Evolutionary conservation across 2,329 filamentous ascomycete species (phyloP).

Genomic region (Penicillium sp.): DNA sequence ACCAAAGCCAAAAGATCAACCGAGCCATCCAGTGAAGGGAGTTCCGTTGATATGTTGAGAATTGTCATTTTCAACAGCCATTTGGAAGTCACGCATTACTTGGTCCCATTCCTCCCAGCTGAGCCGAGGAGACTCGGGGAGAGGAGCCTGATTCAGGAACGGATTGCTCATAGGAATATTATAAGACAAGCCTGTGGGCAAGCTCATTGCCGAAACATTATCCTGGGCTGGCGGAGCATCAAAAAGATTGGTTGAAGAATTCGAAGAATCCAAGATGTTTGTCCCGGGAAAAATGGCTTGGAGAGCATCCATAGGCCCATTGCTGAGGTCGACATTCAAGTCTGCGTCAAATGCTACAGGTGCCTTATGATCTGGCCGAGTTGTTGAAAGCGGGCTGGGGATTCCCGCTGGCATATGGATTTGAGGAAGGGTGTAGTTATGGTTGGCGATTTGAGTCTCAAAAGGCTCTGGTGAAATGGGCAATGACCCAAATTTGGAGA

Average conservation of each 20-base stretch:
- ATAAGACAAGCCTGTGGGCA: conserved; percentile 14
- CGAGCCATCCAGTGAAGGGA: conserved; percentile 33
- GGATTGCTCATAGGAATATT: conserved; percentile 12
- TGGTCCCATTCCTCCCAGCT: conserved; percentile 40
- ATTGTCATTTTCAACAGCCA: conserved; percentile 33
- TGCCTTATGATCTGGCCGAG: conserved; percentile 3
- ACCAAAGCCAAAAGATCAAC: conserved; percentile 16
- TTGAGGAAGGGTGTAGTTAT: conserved; percentile 21
- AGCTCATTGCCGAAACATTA: conserved; percentile 4
- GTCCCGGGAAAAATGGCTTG: conserved; percentile 31
- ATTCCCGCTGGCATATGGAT: conserved; percentile 19
- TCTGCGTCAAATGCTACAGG: conserved; percentile 2
- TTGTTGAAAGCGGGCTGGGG: background rate
- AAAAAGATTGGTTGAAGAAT: conserved; percentile 6
- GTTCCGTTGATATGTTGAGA: conserved; percentile 15
- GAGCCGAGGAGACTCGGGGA: conserved; percentile 19
- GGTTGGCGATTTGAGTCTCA: conserved; percentile 1
- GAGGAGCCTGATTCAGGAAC: conserved; percentile 17
- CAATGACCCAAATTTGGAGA: conserved; percentile 20
- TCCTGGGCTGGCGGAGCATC: conserved; percentile 15
- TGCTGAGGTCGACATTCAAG: conserved; percentile 27
- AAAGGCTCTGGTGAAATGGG: conserved; percentile 5
- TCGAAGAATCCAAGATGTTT: conserved; percentile 25
- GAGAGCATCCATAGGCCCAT: conserved; percentile 26
- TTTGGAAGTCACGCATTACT: conserved; percentile 42